Percentiles rank a stretch among this genome's conserved stretches.
These are phyloP conservation scores for Rhizoclosmatium globosum DNA, from an alignment of 192 early-diverging fungal species.

Conservation along the genomic window DNA sequence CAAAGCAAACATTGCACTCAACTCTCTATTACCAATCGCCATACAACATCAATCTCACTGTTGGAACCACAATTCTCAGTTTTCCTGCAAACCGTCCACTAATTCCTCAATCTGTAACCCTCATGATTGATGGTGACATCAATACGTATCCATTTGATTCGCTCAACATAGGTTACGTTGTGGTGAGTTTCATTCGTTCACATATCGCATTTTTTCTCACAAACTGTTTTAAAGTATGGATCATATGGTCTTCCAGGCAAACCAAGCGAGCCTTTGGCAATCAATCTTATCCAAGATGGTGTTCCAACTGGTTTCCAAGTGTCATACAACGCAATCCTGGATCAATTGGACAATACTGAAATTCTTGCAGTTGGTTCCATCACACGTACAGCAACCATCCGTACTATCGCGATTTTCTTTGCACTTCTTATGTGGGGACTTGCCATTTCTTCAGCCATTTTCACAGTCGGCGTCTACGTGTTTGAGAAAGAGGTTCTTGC, in stretches of 20 bases:
- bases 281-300: not conserved
- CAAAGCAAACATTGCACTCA: not conserved
- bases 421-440: not conserved
- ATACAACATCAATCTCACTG: not conserved
- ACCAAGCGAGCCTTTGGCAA: not conserved
- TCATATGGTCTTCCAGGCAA: not conserved
- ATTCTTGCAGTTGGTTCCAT: not conserved
- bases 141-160: constrained; percentile 10
- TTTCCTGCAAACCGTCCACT: not conserved
- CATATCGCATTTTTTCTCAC: no score
- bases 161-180: not conserved
- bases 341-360: not conserved
- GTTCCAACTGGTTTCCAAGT: constrained; percentile 7
- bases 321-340: not conserved
- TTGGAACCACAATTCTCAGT: not conserved
- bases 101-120: not conserved
- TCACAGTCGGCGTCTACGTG: not conserved
- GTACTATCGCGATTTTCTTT: not conserved
- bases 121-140: not conserved
- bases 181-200: not conserved
- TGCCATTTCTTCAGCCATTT: not conserved
- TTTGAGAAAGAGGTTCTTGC: constrained; percentile 1
- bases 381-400: not conserved
- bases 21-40: not conserved
- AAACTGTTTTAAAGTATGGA: not conserved